These are phyloP conservation scores for Solanum chacoense DNA, from an alignment of 305 asterid genomes.

Conservation along the genomic window DNA sequence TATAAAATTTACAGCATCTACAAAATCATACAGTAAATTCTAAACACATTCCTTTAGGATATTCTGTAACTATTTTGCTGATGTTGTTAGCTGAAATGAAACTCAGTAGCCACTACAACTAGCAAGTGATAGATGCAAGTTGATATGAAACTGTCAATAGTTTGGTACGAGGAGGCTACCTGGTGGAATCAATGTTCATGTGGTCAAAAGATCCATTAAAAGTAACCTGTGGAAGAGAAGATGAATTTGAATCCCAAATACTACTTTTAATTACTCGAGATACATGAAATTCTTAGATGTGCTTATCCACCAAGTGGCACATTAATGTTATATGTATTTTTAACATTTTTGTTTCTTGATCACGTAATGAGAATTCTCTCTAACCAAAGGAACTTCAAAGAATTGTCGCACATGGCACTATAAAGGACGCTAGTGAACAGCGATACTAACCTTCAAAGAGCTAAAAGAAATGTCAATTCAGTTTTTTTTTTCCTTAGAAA, in stretches of 20 bases:
- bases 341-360: not conserved
- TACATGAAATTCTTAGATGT: not conserved
- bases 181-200: conserved; percentile 91
- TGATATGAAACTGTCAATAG: not conserved
- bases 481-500: not conserved
- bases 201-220: conserved; percentile 97
- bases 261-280: not conserved
- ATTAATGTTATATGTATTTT: not conserved
- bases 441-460: not conserved
- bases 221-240: conserved; percentile 54
- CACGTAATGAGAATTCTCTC: not conserved
- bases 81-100: not conserved
- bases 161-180: conserved; percentile 38
- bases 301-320: not conserved
- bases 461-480: not conserved
- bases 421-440: not conserved
- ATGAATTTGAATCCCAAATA: not conserved
- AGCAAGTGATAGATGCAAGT: not conserved
- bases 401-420: not conserved
- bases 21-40: conserved; percentile 5
- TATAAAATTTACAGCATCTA: conserved; percentile 8
- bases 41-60: not conserved
- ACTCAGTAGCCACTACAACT: not conserved
- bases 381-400: not conserved
- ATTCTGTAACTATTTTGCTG: not conserved